Percentiles rank a stretch among this genome's conserved stretches.
Conservation (phyloP, 1,284 basidiomycete genomes). For the Rugosomyces carneus region DNA sequence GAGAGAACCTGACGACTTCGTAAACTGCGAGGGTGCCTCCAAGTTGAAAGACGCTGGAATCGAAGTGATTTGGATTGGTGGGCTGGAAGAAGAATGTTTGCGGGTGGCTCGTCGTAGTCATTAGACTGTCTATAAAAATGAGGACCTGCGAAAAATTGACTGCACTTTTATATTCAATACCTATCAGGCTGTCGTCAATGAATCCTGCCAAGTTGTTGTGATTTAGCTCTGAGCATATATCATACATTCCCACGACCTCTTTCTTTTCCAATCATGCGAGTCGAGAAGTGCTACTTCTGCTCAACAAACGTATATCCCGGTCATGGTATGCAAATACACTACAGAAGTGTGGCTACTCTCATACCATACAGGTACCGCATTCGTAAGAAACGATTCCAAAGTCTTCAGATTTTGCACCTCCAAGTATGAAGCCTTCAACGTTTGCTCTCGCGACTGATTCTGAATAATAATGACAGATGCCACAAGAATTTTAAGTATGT, state of each 20-base stretch:
- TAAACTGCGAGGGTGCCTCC: conserved; percentile 83
- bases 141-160: no score
- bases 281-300: conserved; percentile 91
- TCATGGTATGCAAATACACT: conserved; percentile 52
- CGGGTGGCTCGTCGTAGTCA: conserved; percentile 62
- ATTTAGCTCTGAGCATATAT: no score
- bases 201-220: no score
- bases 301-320: conserved; percentile 94
- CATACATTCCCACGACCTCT: not conserved
- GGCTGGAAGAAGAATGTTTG: conserved; percentile 73
- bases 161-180: no score
- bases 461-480: conserved; percentile 47
- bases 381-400: conserved; percentile 96
- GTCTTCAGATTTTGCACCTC: conserved; percentile 95
- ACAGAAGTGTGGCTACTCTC: not conserved
- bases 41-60: conserved; percentile 74
- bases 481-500: conserved; percentile 96
- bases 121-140: conserved; percentile 9
- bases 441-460: conserved; percentile 4
- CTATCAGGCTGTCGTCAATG: no score
- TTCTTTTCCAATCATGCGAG: conserved; percentile 50
- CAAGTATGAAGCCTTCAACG: conserved; percentile 57
- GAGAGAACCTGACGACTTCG: conserved; percentile 92
- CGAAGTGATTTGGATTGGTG: conserved; percentile 69
- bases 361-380: conserved; percentile 64